Percentiles rank a stretch among this genome's conserved stretches.
Evolutionary conservation across 495 filamentous ascomycete genomes (phyloP).

Genomic region (Podospora anserina): DNA sequence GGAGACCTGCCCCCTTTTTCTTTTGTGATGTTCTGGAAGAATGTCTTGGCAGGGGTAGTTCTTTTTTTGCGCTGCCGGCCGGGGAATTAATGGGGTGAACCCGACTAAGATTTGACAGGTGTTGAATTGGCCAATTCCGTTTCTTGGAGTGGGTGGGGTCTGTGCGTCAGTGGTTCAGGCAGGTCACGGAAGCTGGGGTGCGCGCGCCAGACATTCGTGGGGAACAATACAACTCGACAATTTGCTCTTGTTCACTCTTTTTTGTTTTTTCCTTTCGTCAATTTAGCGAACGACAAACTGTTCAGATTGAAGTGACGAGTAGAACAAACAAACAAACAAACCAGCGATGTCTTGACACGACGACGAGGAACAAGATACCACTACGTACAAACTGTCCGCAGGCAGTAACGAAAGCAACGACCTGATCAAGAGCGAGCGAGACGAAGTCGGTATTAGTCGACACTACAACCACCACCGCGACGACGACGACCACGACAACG

Average conservation of each 20-base stretch:
- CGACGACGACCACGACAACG: not conserved
- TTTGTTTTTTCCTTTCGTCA: not conserved
- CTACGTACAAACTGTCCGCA: not conserved
- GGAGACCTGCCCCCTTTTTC: not conserved
- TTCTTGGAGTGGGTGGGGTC: not conserved
- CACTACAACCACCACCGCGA: not conserved
- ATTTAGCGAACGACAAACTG: not conserved
- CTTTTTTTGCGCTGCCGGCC: not conserved
- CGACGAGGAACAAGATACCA: not conserved
- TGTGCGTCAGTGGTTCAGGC: not conserved
- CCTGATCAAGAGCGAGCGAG: not conserved
- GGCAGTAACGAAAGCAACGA: not conserved
- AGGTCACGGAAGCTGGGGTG: not conserved
- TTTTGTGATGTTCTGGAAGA: not conserved
- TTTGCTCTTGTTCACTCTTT: no score
- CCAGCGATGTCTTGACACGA: not conserved
- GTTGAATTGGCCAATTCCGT: conserved; percentile 6
- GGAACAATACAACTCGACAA: not conserved
- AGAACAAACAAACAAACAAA: no score
- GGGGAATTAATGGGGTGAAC: not conserved
- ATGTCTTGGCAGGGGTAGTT: not conserved
- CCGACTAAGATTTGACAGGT: not conserved
- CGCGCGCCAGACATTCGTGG: not conserved
- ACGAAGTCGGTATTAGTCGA: not conserved
- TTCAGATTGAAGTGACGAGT: no score